phyloP scores from a whole-genome alignment of 208 protist species.

The Leishmania gerbilli region DNA sequence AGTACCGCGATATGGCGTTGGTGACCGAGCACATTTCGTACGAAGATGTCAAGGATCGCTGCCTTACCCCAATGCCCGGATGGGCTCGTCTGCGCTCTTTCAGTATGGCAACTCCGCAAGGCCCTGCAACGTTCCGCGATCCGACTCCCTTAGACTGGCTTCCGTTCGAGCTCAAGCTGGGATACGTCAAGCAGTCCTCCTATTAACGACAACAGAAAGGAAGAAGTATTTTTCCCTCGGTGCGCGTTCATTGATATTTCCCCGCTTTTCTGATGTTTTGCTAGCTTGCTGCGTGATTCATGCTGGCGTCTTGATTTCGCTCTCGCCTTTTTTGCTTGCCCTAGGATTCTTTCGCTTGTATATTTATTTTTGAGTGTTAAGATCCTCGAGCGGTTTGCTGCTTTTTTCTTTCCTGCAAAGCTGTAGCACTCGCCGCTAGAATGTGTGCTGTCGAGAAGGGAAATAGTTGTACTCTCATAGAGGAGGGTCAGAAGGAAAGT shows the following conservation, averaged over 20 bases:
- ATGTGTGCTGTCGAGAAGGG: neutral
- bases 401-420: neutral
- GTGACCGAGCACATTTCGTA: slow-evolving; percentile 87
- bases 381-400: neutral
- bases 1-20: slow-evolving; percentile 88
- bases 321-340: neutral
- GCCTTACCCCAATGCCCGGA: slow-evolving; percentile 87
- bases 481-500: neutral
- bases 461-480: slow-evolving; percentile 1
- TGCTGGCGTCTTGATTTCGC: neutral
- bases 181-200: slow-evolving; percentile 88
- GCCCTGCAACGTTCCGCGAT: slow-evolving; percentile 79
- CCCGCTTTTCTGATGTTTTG: neutral
- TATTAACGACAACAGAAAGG: slow-evolving; percentile 46
- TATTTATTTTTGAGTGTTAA: neutral
- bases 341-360: neutral
- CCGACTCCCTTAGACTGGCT: slow-evolving; percentile 91
- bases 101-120: slow-evolving; percentile 63
- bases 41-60: slow-evolving; percentile 89
- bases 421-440: slow-evolving; percentile 1
- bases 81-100: slow-evolving; percentile 73
- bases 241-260: neutral
- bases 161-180: slow-evolving; percentile 89
- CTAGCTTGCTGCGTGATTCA: slow-evolving; percentile 4
- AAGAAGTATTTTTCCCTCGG: neutral